Base-by-base conservation (phyloP, 306 rosid genomes). In the Citrullus colocynthis region DNA sequence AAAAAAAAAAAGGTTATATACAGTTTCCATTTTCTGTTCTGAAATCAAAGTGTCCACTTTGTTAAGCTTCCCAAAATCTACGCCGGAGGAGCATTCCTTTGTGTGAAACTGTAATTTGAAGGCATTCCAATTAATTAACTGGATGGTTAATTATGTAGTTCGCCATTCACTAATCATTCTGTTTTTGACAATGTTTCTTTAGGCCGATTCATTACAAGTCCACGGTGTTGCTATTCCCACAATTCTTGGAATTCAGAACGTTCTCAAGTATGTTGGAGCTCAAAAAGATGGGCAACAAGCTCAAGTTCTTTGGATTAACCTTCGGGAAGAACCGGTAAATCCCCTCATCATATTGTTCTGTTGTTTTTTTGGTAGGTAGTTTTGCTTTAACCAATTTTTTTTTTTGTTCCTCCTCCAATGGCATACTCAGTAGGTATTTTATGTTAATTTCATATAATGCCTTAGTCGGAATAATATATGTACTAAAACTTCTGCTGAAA, bases 151-250 rank as follows among this genome's bases (percentile, higher is more conserved):
- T 70, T 70, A 39, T 13, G 74, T n/a, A 39, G 67, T 54, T 6
- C 54, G 48, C 66, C 32, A 9, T 62, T 65, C 28, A 78, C 67
- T 41, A 20, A 51, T 8, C 67, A 14, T 48, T 73, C 34, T 5
- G 45, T 28, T 60, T 67, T 54, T 7, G 56, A 49, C 48, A 20
- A 72, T 52, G 18, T 49, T 39, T 66, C 15, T 10, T 71, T 80
- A 89, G 91, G 97, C 98, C 4, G 83, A 87, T 17, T 87, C 92
- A 1, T 81, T 89, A 54, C 92, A 75, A 80, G 98, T 93, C 79
- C 97, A 91, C 45, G 98, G 97, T n/a, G 98, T 93, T 49, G 97
- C 98, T 1, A 93, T 93, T 69, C 98, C 98, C 9, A 93, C 91
- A 36, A 78, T 84, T 8, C 87, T 82, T 69, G 98, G 98, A 80